These are phyloP conservation scores for Pichia sporocuriosa DNA, from an alignment of 805 yeast species.

Conservation along the genomic window DNA sequence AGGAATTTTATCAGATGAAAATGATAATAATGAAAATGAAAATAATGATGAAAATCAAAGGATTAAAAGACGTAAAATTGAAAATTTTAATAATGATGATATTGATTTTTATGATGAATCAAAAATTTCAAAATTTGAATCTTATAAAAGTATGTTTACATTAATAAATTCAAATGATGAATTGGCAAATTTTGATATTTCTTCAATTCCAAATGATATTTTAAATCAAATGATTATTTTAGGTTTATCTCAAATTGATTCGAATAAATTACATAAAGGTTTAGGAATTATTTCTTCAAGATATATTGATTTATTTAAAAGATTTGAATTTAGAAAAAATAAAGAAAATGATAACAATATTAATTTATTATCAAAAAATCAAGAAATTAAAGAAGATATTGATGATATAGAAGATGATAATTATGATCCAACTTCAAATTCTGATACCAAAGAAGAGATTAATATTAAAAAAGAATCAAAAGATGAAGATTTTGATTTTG, in stretches of 20 bases:
- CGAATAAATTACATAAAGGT: constrained; percentile 52
- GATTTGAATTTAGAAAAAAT: constrained; percentile 7
- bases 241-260: constrained; percentile 53
- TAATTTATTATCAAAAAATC: neutral
- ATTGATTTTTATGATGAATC: constrained; percentile 25
- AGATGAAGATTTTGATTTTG: constrained; percentile 23
- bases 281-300: constrained; percentile 64
- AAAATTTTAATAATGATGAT: constrained; percentile 19
- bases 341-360: neutral
- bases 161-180: constrained; percentile 57
- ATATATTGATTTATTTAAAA: constrained; percentile 42
- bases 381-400: neutral
- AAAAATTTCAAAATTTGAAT: constrained; percentile 32
- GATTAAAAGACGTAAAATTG: constrained; percentile 1
- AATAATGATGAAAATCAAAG: constrained; percentile 22
- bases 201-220: constrained; percentile 57
- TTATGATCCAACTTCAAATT: constrained; percentile 10
- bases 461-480: constrained; percentile 12
- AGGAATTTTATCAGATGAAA: constrained; percentile 31
- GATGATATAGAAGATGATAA: constrained; percentile 13
- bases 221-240: constrained; percentile 58
- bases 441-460: neutral
- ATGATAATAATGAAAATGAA: constrained; percentile 39
- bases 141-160: constrained; percentile 62
- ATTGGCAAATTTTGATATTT: constrained; percentile 59